Evolutionary conservation across 805 yeast species (phyloP).

Genomic region (Saturnispora serradocipensis): DNA sequence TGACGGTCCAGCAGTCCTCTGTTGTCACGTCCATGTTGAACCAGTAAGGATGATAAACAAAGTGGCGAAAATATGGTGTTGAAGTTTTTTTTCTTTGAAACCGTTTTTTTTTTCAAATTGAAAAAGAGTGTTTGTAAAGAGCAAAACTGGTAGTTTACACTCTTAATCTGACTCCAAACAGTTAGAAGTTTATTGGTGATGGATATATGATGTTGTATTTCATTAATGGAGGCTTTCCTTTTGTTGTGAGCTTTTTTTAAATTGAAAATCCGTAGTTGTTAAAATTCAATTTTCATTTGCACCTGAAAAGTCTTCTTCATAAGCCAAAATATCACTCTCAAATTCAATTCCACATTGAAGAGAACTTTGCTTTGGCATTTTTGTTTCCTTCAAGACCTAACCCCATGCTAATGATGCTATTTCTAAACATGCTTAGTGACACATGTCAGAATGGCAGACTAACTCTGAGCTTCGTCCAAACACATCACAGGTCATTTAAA

Average conservation of each 20-base stretch:
- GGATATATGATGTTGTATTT: background rate
- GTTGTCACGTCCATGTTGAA: constrained; percentile 52
- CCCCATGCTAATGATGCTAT: too few species aligned
- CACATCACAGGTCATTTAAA: too few species aligned
- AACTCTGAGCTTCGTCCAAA: background rate
- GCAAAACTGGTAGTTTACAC: background rate
- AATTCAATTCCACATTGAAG: background rate
- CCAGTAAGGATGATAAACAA: background rate
- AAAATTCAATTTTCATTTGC: background rate
- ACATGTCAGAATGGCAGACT: background rate
- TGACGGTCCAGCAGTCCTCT: constrained; percentile 99
- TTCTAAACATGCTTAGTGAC: background rate
- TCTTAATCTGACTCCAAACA: background rate
- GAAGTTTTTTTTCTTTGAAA: background rate
- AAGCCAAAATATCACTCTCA: background rate
- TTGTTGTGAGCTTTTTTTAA: background rate
- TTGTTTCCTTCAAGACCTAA: too few species aligned
- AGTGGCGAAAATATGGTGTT: constrained; percentile 2
- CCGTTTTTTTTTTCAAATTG: background rate
- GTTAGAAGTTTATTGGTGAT: too few species aligned
- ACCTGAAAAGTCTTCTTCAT: background rate
- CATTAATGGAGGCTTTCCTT: background rate
- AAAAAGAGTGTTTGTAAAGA: background rate
- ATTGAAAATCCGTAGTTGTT: background rate
- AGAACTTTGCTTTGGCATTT: too few species aligned